Evolutionary conservation across 2,329 filamentous ascomycete genomes (phyloP), one percentile per base, ranked within the genome.

Genomic region (Sclerotinia spermophila): DNA sequence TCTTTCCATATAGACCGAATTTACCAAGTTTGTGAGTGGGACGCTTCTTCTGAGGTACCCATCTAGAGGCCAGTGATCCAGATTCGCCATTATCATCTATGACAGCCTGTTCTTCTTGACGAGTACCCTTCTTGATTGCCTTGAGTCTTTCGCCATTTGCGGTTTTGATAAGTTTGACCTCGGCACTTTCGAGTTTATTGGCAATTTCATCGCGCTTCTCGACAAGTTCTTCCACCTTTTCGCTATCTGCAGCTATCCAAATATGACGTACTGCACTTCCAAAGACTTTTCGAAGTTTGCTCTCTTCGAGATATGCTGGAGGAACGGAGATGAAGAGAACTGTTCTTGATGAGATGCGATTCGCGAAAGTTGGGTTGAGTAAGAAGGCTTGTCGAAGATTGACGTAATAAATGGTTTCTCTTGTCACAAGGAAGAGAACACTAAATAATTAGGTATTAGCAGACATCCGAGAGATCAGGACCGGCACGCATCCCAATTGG

Each of bases 301-400:
- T 84, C 80, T 94, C 89, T 76, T 93, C 87, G 67, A 96, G 86
- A 74, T 96, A 97, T 11, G 89, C 83, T 30, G 89, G 82, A 2
- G 95, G 95, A 1, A 97, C 93, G 2, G 92, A 91, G 2, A 93
- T 91, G 80, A 97, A 94, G 19, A 99, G 88, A 1, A 98, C 92
- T 1, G 94, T 97, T 68, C 93, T 89, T 3, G 94, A 95, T 2
- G 95, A 97, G 60, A 97, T 89, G 71, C 94, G 92, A 77, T 90
- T 91, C 68, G 93, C 87, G 79, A 96, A 96, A 62, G 92, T 84
- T 17, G 94, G 93, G 17, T 93, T 94, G 69, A 96, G 87, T 55
- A 96, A 87, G 82, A 96, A 97, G 0, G 95, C 95, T 82, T 98
- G 95, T 73, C 94, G 92, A 67, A 98, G 82, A 78, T 96, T 97